Evolutionary conservation across 495 filamentous ascomycete species (phyloP).

Genomic region (Podospora fimiseda): DNA sequence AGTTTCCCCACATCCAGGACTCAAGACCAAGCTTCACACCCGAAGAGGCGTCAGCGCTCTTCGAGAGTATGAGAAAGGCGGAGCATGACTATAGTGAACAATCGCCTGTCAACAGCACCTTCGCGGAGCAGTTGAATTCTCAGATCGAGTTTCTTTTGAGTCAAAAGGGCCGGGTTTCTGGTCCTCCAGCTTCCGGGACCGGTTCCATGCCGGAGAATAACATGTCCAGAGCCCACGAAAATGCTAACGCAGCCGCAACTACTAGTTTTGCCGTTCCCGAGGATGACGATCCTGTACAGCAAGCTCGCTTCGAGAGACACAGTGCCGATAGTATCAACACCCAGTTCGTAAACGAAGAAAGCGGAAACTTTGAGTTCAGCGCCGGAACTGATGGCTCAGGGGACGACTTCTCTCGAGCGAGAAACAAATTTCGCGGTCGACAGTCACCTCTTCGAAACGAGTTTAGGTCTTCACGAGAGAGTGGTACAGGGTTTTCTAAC

Average conservation of each 20-base stretch:
- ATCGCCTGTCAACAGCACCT: constrained; percentile 17
- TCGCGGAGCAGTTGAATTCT: constrained; percentile 19
- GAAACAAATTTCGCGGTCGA: constrained; percentile 31
- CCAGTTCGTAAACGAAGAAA: constrained; percentile 42
- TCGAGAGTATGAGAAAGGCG: too few relatives aligned
- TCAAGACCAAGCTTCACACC: too few relatives aligned
- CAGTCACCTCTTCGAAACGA: constrained; percentile 24
- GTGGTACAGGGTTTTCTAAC: constrained; percentile 1
- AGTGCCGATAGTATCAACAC: constrained; percentile 75
- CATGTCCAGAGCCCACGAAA: constrained; percentile 5
- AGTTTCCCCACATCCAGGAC: too few relatives aligned
- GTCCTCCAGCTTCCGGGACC: constrained; percentile 3
- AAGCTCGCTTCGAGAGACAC: constrained; percentile 42
- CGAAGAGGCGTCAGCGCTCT: too few relatives aligned
- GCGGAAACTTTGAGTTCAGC: constrained; percentile 36
- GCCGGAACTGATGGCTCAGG: constrained; percentile 28
- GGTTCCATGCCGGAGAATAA: constrained; percentile 9
- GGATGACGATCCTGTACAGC: constrained; percentile 24
- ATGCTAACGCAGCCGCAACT: constrained; percentile 27
- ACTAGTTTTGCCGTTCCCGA: constrained; percentile 47
- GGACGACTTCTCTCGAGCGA: constrained; percentile 27
- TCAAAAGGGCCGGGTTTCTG: neutral
- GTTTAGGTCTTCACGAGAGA: constrained; percentile 13
- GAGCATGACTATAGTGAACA: too few relatives aligned
- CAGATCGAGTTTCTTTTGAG: constrained; percentile 23